Evolutionary conservation across 1,139 yeast genomes (phyloP).

Genomic region (Eremothecium coryli): DNA sequence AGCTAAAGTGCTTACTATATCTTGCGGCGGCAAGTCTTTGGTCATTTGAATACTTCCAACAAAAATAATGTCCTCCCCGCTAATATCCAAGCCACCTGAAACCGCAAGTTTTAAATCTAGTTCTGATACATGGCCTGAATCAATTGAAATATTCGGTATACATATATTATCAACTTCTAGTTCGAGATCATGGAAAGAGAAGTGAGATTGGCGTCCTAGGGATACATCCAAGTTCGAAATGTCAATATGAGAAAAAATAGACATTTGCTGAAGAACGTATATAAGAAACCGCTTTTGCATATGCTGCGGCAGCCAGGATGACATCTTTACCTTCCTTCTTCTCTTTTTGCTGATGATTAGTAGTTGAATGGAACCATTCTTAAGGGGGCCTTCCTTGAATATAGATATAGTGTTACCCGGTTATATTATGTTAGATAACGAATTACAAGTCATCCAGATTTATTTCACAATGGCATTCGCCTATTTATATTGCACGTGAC

Average conservation of each 20-base stretch:
- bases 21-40: slow-evolving; percentile 25
- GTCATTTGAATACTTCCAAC: slow-evolving; percentile 32
- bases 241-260: slow-evolving; percentile 76
- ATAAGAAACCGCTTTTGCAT: slow-evolving; percentile 72
- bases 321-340: slow-evolving; percentile 31
- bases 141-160: slow-evolving; percentile 56
- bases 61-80: slow-evolving; percentile 50
- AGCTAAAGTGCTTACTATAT: slow-evolving; percentile 38
- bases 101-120: slow-evolving; percentile 46
- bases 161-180: slow-evolving; percentile 66
- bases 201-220: slow-evolving; percentile 46
- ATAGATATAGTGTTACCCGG: too few relatives aligned
- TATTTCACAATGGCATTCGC: too few relatives aligned
- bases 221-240: slow-evolving; percentile 75
- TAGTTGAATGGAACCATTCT: not conserved
- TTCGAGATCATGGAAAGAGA: slow-evolving; percentile 52
- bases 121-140: slow-evolving; percentile 53
- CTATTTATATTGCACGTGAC: too few relatives aligned
- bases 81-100: slow-evolving; percentile 58
- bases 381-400: too few relatives aligned
- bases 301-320: slow-evolving; percentile 76
- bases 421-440: too few relatives aligned
- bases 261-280: slow-evolving; percentile 70
- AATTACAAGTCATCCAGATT: too few relatives aligned
- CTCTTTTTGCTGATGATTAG: not conserved